Percentiles rank a stretch among this genome's conserved stretches.
These are phyloP conservation scores for Daedaleopsis nitida DNA, from an alignment of 768 basidiomycete genomes.

Conservation along the genomic window DNA sequence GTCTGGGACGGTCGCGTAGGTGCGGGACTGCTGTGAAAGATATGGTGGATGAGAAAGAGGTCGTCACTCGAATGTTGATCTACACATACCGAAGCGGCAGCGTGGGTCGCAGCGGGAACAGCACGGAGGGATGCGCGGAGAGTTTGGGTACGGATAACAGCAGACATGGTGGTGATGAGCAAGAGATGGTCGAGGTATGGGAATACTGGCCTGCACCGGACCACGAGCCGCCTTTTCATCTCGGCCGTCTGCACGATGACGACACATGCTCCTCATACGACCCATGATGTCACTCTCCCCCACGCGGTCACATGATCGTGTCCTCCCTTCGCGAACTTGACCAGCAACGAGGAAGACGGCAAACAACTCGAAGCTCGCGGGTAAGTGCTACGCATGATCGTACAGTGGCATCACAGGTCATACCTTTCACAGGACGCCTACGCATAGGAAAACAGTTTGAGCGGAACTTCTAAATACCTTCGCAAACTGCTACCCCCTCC, in stretches of 20 bases:
- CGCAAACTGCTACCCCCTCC: no score
- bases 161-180: slow-evolving; percentile 16
- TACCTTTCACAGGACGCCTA: no score
- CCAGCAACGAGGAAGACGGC: no score
- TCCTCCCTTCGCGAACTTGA: no score
- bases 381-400: no score
- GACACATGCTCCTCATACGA: slow-evolving; percentile 15
- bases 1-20: slow-evolving; percentile 27
- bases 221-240: slow-evolving; percentile 15
- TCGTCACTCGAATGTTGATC: not conserved
- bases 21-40: slow-evolving; percentile 20
- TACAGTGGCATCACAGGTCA: no score
- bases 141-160: slow-evolving; percentile 28
- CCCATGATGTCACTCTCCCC: slow-evolving; percentile 17
- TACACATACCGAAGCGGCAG: slow-evolving; percentile 11
- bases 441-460: no score
- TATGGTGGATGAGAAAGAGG: not conserved
- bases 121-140: slow-evolving; percentile 21
- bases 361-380: no score
- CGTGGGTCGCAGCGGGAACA: slow-evolving; percentile 17
- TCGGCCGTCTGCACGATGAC: slow-evolving; percentile 8
- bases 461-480: no score
- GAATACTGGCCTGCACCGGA: not conserved
- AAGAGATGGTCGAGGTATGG: not conserved
- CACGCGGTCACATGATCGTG: slow-evolving; percentile 19